Conservation (phyloP, 306 rosid species). For the Gastrolobium villosum region DNA sequence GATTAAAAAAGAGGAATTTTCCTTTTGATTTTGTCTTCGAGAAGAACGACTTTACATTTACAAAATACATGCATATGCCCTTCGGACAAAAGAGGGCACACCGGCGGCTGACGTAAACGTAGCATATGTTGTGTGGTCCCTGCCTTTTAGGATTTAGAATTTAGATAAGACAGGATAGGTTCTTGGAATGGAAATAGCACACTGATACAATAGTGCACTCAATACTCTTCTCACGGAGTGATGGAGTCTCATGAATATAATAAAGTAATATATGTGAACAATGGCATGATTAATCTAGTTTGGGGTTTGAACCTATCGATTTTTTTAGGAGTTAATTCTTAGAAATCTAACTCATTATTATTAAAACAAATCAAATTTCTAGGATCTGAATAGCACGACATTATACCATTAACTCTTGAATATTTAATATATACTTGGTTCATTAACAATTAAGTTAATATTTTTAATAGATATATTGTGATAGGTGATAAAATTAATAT, state of each 20-base stretch:
- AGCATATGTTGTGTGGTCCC: not conserved
- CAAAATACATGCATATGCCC: not conserved
- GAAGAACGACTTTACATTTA: not conserved
- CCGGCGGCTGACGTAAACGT: conserved; percentile 40
- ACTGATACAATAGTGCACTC: not conserved
- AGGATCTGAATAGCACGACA: too few species aligned
- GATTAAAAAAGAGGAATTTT: not conserved
- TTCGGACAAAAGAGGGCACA: not conserved
- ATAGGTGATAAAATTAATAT: too few species aligned
- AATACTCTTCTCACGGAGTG: not conserved
- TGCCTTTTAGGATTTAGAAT: not conserved
- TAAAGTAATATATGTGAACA: not conserved
- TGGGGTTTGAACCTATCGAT: too few species aligned
- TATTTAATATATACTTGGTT: too few species aligned
- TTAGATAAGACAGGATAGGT: conserved; percentile 19
- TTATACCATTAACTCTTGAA: too few species aligned
- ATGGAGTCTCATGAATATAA: not conserved
- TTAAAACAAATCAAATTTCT: too few species aligned
- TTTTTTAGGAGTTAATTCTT: too few species aligned
- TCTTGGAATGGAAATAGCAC: conserved; percentile 5
- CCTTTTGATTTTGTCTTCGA: not conserved
- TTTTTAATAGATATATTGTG: too few species aligned
- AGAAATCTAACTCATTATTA: too few species aligned
- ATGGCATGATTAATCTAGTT: too few species aligned
- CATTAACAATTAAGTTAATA: too few species aligned